Evolutionary conservation across 129 eudicot genomes (phyloP), one percentile per base, ranked within the genome.

Genomic region (Ambrosia trifida): DNA sequence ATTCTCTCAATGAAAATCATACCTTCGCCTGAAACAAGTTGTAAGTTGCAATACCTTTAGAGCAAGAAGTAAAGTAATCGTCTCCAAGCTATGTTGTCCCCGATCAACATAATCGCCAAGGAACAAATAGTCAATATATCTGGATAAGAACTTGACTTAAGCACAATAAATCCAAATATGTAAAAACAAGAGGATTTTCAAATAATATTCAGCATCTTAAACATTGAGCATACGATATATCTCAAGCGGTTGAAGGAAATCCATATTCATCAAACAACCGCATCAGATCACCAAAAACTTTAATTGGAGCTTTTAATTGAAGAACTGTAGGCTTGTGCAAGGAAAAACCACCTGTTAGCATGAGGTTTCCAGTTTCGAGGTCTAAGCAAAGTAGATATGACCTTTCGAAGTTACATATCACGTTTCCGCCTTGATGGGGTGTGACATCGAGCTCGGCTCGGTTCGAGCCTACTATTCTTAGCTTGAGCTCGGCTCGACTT

Each of bases 281-380:
- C 98, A 93, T 93, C 64, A 93, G 98, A 73, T 93, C 98, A 78
- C 98, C 98, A 67, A 93, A 93, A 58, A 93, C 88, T 82, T 93
- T 93, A 24, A 24, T 24, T 24, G 28, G 28, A 24, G 28, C 28
- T 24, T 24, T 24, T 24, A 24, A 24, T 24, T 24, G 28, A 24
- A 24, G 28, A 24, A 24, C 28, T 24, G 28, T 24, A 24, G 28
- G 28, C 28, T 24, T 1, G 28, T 24, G 28, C 28, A 24, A 24
- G 28, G 28, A 24, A 24, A 24, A 24, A 24, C 28, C 28, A 0
- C 28, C 28, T 24, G 28, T 24, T 24, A 24, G 28, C 28, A 24
- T 0, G 28, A 24, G 28, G 28, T 24, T 24, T 24, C 28, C 28
- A 24, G 28, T 24, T 24, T 24, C 28, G 28, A 24, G 28, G 96